Base-by-base conservation (phyloP, 2,329 filamentous ascomycete genomes). In the Clarireedia sp. region DNA sequence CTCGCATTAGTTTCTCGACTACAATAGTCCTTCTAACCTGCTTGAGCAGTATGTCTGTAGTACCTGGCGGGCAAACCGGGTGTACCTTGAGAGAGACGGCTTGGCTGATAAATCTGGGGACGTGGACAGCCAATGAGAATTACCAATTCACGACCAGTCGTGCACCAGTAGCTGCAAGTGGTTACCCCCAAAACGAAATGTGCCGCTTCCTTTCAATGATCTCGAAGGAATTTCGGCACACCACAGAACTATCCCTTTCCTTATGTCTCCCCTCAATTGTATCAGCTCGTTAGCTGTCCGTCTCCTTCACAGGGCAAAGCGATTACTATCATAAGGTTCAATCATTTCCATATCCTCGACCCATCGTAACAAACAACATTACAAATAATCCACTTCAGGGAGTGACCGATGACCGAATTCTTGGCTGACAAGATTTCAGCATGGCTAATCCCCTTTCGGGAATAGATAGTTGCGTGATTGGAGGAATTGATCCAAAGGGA, bases 401-500 rank as follows among this genome's bases (percentile, higher is more conserved):
- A 21, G 17, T 17, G 23, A 9, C 40, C 40, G 40, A 17, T 51
- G 24, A 36, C 44, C 49, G 36, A 44, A 29, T 23, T 33, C 14
- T 29, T 33, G 29, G n/a, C 33, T 17, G 8, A 51, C 6, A 43
- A 17, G 8, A 48, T 49, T 19, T 36, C 36, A 41, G 48, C 44
- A 41, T 40, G 51, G 51, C 26, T 29, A 1, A 49, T 41, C 44
- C 51, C 40, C 14, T 40, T 12, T 43, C 14, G 26, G 24, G 24
- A 29, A 40, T 17, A 26, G 12, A 24, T 41, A 17, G 23, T 43
- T 41, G 17, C 38, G 38, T 21, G 36, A 43, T 43, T 51, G 44
- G 45, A 33, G 19, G 24, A 48, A 40, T 48, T 47, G 51, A 54
- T 54, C 51, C 43, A 33, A 43, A 43, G 33, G 36, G 36, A 29